Base-by-base conservation (phyloP, 202 grass and related monocot genomes). In the Carex arenaria region DNA sequence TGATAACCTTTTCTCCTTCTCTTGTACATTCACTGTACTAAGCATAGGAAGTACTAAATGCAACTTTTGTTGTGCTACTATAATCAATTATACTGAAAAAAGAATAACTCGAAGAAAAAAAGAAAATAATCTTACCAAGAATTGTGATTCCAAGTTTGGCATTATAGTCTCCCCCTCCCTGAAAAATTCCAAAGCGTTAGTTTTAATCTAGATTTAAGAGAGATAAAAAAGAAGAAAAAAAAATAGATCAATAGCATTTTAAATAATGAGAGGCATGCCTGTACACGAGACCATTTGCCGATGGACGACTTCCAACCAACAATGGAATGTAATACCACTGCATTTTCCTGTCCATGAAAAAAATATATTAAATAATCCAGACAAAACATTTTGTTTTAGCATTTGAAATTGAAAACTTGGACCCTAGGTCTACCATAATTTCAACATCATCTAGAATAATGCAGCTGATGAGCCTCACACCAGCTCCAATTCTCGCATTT, bases 401-500 rank as follows among this genome's bases (percentile, higher is more conserved):
- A 4, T 3, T 84, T 45, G 36, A 53, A 42, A 26, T 54, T 82
- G 31, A 86, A 80, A 55, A 70, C 34, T 75, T 65, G 17, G 30
- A 11, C 82, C 40, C 31, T 72, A 80, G 83, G 79, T 82, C 67
- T 84, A 96, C 96, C 96, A 93, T 92, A 82, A 99, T 99, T 96
- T 99, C 96, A 74, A 94, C 96, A 89, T 96, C 89, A 83, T 99
- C 96, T 61, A 99, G 81, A 89, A 99, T 92, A 62, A 99, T 99
- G 76, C 96, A 99, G 87, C 89, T 92, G 67, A 99, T 99, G 64
- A 99, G 93, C 89, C 96, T 92, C 63, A 75, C 96, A 62, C 96
- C 96, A 79, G 96, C 88, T 85, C 96, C 96, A 88, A 99, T 89
- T 13, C 93, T 86, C 17, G 96, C 96, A 90, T 99, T 99, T 82